Base-by-base conservation (phyloP, 345 rosid genomes). In the Iberis pinnata region DNA sequence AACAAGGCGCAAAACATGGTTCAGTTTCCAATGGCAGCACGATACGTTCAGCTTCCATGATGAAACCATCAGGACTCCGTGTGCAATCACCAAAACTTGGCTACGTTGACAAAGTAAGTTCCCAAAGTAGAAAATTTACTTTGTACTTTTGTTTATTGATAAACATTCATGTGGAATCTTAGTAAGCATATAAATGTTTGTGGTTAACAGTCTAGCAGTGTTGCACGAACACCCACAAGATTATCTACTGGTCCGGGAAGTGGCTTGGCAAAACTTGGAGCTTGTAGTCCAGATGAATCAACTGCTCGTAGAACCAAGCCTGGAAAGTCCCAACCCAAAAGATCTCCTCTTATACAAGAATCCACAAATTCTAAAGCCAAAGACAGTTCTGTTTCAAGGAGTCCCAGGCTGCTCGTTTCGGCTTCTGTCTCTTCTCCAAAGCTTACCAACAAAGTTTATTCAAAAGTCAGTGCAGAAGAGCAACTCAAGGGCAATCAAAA, bases 81-180 rank as follows among this genome's bases (percentile, higher is more conserved):
- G 62, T 88, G 84, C 99, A 95, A 45, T 83, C 95, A 49, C 97
- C 99, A 53, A 93, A 88, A 65, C 55, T 88, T 49, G 99, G 97
- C 63, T 88, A 77, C 78, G 88, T 93, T 75, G 97, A 93, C 48
- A 95, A 90, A 86, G 97, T 88, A 32, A 73, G 94, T 67, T 72
- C 41, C 67, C 47, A 36, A 19, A 53, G 29, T n/a, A n/a, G n/a
- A n/a, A n/a, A n/a, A n/a, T n/a, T n/a, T n/a, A n/a, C 6, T 22
- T 22, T 22, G 6, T 22, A n/a, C 3, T 22, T 22, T 22, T 22
- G 25, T 22, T 22, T 22, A 22, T 22, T 22, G n/a, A n/a, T n/a
- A n/a, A n/a, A n/a, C n/a, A n/a, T n/a, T n/a, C n/a, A n/a, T n/a
- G n/a, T n/a, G n/a, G n/a, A n/a, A n/a, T n/a, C n/a, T n/a, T n/a